Conservation (phyloP, 2,329 filamentous ascomycete species). For the Cercospora janseana region DNA sequence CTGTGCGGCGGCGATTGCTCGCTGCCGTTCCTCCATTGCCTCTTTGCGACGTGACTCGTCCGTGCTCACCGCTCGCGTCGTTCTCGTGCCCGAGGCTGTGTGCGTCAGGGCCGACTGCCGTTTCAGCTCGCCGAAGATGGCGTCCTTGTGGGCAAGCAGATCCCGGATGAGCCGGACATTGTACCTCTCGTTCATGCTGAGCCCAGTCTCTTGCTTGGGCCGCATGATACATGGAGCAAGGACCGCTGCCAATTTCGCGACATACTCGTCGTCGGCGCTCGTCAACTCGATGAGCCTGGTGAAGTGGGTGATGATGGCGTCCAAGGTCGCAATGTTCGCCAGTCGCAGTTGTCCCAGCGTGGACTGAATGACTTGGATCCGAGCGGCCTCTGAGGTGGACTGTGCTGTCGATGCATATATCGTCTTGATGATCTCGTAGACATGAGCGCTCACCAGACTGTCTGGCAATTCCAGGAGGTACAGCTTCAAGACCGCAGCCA, state of each 20-base stretch:
- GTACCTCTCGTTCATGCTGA: constrained; percentile 95
- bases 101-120: constrained; percentile 73
- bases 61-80: constrained; percentile 78
- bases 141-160: constrained; percentile 87
- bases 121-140: constrained; percentile 94
- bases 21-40: constrained; percentile 89
- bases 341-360: constrained; percentile 91
- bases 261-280: constrained; percentile 86
- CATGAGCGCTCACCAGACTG: constrained; percentile 95
- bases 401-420: constrained; percentile 83
- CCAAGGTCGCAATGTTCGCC: constrained; percentile 97
- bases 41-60: constrained; percentile 94
- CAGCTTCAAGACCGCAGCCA: constrained; percentile 87
- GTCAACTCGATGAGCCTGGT: constrained; percentile 94
- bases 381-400: constrained; percentile 72
- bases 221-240: constrained; percentile 85
- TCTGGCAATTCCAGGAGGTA: constrained; percentile 95
- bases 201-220: constrained; percentile 78
- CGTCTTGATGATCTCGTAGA: constrained; percentile 97
- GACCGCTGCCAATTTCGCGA: constrained; percentile 68
- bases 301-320: constrained; percentile 97
- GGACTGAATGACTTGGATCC: constrained; percentile 88
- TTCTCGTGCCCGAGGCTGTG: constrained; percentile 59
- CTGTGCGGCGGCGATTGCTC: constrained; percentile 63
- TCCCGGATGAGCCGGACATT: constrained; percentile 87